These are phyloP conservation scores for Fabrea salina DNA, from an alignment of 169 alveolate genomes.

Conservation along the genomic window DNA sequence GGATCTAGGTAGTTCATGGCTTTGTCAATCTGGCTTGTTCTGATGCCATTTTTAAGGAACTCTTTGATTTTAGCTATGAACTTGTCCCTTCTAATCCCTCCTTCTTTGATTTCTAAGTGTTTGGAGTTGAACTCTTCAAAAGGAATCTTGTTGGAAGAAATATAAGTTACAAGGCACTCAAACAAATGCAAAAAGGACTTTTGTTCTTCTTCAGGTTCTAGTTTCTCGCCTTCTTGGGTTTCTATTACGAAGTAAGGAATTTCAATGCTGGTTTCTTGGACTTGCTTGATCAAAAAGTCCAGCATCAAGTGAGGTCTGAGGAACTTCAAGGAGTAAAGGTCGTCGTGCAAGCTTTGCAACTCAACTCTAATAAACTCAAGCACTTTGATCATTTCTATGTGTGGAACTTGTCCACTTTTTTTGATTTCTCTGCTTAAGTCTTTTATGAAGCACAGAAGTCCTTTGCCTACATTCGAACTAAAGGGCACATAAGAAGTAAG, in stretches of 20 bases:
- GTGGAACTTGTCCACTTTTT: neutral
- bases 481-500: neutral
- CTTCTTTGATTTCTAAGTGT: neutral
- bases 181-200: neutral
- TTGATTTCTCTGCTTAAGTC: neutral
- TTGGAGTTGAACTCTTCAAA: neutral
- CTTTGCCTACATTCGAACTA: neutral
- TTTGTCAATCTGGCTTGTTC: neutral
- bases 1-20: neutral
- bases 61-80: neutral
- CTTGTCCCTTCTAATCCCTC: neutral
- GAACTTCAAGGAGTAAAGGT: neutral
- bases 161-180: neutral
- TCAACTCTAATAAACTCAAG: neutral
- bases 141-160: neutral
- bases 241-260: neutral
- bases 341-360: neutral
- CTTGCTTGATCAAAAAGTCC: neutral
- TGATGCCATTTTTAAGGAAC: neutral
- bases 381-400: neutral
- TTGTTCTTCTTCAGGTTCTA: neutral
- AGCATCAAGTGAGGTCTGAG: neutral
- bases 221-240: neutral
- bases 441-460: conserved; percentile 6
- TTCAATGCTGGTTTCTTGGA: neutral